These are phyloP conservation scores for Bryum argenteum DNA, from an alignment of 225 moss, liverwort and hornwort species.

Conservation along the genomic window DNA sequence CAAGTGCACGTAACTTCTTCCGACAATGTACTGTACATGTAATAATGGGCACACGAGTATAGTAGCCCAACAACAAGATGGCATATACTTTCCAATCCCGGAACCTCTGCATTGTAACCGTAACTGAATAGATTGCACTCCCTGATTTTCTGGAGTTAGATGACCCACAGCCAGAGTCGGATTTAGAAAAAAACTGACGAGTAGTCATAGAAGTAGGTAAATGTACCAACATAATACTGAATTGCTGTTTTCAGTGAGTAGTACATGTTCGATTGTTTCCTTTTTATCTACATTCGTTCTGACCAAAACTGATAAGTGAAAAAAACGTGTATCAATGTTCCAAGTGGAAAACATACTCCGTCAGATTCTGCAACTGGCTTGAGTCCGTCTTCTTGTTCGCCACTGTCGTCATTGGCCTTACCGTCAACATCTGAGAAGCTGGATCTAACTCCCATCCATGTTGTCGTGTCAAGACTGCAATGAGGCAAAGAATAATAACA, in stretches of 20 bases:
- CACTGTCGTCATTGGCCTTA: conserved; percentile 53
- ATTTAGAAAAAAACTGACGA: no score
- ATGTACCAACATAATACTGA: conserved; percentile 24
- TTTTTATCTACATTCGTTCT: conserved; percentile 38
- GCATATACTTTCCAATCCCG: not conserved
- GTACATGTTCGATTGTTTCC: conserved; percentile 12
- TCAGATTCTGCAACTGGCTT: conserved; percentile 94
- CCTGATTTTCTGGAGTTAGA: not conserved
- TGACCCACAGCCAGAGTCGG: not conserved
- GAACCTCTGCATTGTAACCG: not conserved
- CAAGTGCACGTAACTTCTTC: no score
- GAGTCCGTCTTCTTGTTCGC: conserved; percentile 90
- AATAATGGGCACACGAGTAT: no score
- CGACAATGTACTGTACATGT: no score
- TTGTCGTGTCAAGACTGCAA: conserved; percentile 78
- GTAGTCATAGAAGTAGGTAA: not conserved
- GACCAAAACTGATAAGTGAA: conserved; percentile 43
- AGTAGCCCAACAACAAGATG: no score
- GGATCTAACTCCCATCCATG: conserved; percentile 95
- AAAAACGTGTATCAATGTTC: conserved; percentile 67
- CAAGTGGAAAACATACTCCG: conserved; percentile 99
- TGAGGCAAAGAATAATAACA: conserved; percentile 19
- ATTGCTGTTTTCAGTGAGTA: conserved; percentile 20
- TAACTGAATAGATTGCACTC: not conserved
- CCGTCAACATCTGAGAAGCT: conserved; percentile 83